These are phyloP conservation scores for Chlorella variabilis DNA, from an alignment of 163 green algal species.

Conservation along the genomic window DNA sequence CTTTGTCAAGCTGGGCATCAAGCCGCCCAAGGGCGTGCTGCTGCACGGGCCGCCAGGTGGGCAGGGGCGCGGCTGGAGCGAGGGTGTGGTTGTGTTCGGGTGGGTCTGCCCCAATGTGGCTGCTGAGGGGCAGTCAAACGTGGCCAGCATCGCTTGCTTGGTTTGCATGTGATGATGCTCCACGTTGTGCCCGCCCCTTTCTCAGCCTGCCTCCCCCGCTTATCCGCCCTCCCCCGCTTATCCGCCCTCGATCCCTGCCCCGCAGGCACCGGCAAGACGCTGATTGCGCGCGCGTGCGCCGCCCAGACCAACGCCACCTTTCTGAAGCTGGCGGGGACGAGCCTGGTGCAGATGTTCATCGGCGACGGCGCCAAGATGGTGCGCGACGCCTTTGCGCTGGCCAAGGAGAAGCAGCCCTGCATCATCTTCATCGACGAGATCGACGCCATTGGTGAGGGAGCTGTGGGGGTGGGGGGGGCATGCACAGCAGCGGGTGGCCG, in stretches of 20 bases:
- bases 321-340: constrained; percentile 97
- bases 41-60: constrained; percentile 61
- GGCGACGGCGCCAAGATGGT: constrained; percentile 99
- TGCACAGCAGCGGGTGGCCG: too few species aligned
- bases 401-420: constrained; percentile 97
- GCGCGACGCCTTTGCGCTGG: constrained; percentile 96
- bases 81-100: neutral
- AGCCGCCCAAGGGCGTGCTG: constrained; percentile 91
- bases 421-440: constrained; percentile 99
- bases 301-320: constrained; percentile 99
- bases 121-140: too few species aligned
- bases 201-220: neutral
- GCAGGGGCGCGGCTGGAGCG: constrained; percentile 32
- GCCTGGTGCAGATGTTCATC: constrained; percentile 99
- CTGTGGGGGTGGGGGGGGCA: too few species aligned
- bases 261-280: constrained; percentile 80
- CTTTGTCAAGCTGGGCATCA: constrained; percentile 95
- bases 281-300: constrained; percentile 94
- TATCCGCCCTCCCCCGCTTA: too few species aligned
- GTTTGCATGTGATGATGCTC: too few species aligned
- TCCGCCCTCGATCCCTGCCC: too few species aligned
- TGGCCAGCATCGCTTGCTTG: too few species aligned
- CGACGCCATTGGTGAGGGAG: constrained; percentile 83
- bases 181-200: neutral
- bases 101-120: too few species aligned